A percentile compares a stretch with the other conserved stretches of the same genome.
phyloP scores from a whole-genome alignment of 2,329 filamentous ascomycete species.

The Fusarium staphyleae region DNA sequence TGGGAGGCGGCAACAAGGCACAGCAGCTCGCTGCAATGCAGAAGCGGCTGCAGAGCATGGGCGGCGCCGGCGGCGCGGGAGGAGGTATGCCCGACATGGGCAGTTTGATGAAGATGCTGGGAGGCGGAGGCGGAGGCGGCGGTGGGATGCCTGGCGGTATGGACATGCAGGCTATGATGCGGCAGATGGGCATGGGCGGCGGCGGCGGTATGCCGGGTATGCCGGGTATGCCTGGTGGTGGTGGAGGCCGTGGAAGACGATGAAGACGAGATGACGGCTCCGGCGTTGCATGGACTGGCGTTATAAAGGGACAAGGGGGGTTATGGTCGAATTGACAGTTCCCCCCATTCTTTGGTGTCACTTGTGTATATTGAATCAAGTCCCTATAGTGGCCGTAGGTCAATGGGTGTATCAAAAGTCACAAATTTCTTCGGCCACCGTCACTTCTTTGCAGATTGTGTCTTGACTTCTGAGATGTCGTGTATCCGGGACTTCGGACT shows the following conservation, averaged over 20 bases:
- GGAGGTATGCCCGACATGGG: constrained; percentile 85
- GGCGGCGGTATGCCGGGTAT: constrained; percentile 50
- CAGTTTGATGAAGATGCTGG: constrained; percentile 90
- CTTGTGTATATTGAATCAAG: no score
- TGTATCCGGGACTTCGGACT: no score
- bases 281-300: constrained; percentile 19
- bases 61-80: constrained; percentile 70
- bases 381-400: no score
- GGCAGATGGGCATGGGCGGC: constrained; percentile 70
- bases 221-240: constrained; percentile 39
- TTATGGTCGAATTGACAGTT: not conserved
- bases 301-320: constrained; percentile 10
- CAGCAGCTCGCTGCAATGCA: constrained; percentile 98
- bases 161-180: constrained; percentile 83
- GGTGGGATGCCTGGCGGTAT: constrained; percentile 71
- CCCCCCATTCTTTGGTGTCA: no score
- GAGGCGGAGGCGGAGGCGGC: constrained; percentile 64
- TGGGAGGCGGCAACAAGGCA: constrained; percentile 89
- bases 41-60: constrained; percentile 92
- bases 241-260: constrained; percentile 45
- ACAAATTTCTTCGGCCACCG: no score
- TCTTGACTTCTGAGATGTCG: no score
- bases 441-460: no score
- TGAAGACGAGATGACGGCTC: constrained; percentile 16
- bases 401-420: not conserved